phyloP scores from a whole-genome alignment of 78 protist species.

The Dictyostelium firmibasis region DNA sequence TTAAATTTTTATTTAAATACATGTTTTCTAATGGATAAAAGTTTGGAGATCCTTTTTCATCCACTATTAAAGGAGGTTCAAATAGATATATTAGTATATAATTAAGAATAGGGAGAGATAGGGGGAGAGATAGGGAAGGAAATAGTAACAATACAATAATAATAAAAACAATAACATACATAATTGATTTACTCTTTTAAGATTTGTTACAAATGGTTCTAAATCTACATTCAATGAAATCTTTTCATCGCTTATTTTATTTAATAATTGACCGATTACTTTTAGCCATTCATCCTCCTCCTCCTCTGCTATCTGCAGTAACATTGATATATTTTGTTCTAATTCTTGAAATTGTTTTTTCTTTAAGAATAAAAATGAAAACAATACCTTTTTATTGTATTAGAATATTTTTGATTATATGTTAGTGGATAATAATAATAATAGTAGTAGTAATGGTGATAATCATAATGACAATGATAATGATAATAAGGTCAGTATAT shows the following conservation, averaged over 20 bases:
- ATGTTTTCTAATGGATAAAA: constrained; percentile 51
- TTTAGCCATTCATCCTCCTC: constrained; percentile 69
- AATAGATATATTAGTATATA: not conserved
- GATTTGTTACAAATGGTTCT: constrained; percentile 12
- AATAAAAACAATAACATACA: constrained; percentile 3
- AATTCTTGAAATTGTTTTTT: constrained; percentile 61
- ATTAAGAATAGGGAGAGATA: no score
- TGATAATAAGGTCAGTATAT: no score
- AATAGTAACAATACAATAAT: no score
- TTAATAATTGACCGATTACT: constrained; percentile 40
- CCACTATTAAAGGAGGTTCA: constrained; percentile 23
- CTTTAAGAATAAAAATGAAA: constrained; percentile 50
- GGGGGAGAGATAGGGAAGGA: no score
- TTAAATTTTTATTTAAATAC: constrained; percentile 40
- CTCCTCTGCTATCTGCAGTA: constrained; percentile 50
- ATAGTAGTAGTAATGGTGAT: not conserved
- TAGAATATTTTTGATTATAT: no score
- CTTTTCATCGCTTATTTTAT: constrained; percentile 24
- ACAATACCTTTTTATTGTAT: not conserved
- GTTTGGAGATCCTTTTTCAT: constrained; percentile 28
- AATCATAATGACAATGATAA: no score
- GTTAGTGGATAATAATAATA: not conserved
- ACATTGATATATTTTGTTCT: constrained; percentile 32
- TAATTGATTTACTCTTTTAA: constrained; percentile 18
- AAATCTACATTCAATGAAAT: constrained; percentile 25